phyloP scores from a whole-genome alignment of 2,329 filamentous ascomycete species.

The Xylariales sp. region DNA sequence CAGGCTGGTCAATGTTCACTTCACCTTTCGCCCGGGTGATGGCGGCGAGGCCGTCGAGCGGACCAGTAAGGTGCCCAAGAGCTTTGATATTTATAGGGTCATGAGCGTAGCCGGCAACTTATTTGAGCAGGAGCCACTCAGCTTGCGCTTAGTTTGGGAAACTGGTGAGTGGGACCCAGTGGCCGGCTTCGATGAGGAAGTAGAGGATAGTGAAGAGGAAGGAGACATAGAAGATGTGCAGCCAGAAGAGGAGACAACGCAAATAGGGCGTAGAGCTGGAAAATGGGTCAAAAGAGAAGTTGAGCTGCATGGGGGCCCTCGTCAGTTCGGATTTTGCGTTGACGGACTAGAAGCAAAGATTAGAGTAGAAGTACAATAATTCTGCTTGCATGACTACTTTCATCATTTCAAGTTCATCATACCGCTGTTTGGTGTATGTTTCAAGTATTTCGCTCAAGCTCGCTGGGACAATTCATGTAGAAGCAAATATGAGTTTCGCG shows the following conservation, averaged over 20 bases:
- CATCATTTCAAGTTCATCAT: too few species aligned
- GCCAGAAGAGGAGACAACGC: constrained; percentile 16
- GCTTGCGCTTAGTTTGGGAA: constrained; percentile 73
- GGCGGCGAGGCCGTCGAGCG: constrained; percentile 18
- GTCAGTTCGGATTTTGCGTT: constrained; percentile 78
- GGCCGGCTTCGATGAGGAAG: constrained; percentile 55
- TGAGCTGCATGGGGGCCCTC: constrained; percentile 73
- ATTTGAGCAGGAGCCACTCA: constrained; percentile 62
- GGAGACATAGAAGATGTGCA: constrained; percentile 26
- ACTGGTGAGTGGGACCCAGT: constrained; percentile 88
- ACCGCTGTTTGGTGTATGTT: too few species aligned
- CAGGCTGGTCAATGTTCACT: constrained; percentile 64
- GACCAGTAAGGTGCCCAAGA: constrained; percentile 60
- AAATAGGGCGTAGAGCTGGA: constrained; percentile 32
- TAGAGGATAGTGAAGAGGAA: constrained; percentile 50
- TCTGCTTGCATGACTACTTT: neutral
- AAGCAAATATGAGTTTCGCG: too few species aligned
- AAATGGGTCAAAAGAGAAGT: constrained; percentile 75
- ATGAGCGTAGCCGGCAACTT: constrained; percentile 71
- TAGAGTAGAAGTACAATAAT: constrained; percentile 57
- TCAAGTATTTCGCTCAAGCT: too few species aligned
- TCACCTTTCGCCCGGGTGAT: constrained; percentile 25
- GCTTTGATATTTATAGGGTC: constrained; percentile 75
- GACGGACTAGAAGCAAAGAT: constrained; percentile 68
- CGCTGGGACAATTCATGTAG: too few species aligned